Evolutionary conservation across 2,329 filamentous ascomycete genomes (phyloP).

Genomic region (Penicillium sp.): DNA sequence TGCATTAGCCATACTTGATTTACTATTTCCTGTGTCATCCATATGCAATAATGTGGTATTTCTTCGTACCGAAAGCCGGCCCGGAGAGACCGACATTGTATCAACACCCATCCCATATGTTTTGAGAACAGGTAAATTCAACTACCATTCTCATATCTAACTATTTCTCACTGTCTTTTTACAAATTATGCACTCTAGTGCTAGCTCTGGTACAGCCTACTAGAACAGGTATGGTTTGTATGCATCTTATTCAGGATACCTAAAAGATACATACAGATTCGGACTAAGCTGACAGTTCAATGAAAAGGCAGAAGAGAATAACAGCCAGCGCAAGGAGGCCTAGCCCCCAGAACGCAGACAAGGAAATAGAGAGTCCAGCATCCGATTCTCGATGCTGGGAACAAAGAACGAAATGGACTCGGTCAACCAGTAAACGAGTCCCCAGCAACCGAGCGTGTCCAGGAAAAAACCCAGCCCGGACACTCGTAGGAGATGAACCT

Average conservation of each 20-base stretch:
- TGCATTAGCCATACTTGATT: background rate
- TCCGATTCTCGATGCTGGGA: slow-evolving; percentile 44
- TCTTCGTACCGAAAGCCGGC: too few relatives aligned
- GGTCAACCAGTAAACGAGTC: slow-evolving; percentile 28
- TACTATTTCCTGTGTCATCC: background rate
- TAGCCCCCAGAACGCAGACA: slow-evolving; percentile 41
- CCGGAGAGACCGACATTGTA: too few relatives aligned
- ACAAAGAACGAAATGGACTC: slow-evolving; percentile 15
- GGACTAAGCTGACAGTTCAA: slow-evolving; percentile 15
- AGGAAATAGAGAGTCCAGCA: slow-evolving; percentile 40
- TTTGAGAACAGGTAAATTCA: background rate
- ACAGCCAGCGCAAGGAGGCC: slow-evolving; percentile 23
- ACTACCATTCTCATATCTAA: too few relatives aligned
- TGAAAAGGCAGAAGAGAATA: slow-evolving; percentile 18
- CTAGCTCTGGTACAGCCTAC: background rate
- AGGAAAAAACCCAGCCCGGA: slow-evolving; percentile 45
- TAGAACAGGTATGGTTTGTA: slow-evolving; percentile 6
- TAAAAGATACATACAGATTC: slow-evolving; percentile 14
- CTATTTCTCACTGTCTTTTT: too few relatives aligned
- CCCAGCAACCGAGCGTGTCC: slow-evolving; percentile 31
- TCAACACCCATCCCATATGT: background rate
- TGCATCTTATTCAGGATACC: slow-evolving; percentile 16
- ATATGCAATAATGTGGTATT: background rate
- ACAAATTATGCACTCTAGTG: too few relatives aligned
- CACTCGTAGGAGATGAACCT: slow-evolving; percentile 53